Evolutionary conservation across 352 stramenopile genomes (phyloP), one percentile per base, ranked within the genome.

Genomic region (Globisporangium carolinianum): DNA sequence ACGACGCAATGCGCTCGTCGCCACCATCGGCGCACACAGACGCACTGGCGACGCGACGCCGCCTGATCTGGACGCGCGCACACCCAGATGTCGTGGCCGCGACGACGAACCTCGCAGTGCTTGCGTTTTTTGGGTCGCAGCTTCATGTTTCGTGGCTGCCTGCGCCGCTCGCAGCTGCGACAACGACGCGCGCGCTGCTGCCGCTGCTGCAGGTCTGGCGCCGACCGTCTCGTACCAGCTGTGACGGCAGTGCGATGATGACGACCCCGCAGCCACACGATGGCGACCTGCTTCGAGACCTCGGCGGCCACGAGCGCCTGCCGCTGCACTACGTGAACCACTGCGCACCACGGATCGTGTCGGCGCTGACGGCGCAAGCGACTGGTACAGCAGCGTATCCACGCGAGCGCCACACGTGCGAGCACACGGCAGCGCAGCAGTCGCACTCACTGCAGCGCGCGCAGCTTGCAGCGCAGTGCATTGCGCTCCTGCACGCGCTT

Each of bases 171-270:
- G n/a, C n/a, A n/a, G n/a, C n/a, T n/a, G 53, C 35, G 2, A n/a
- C 54, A 14, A 48, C 18, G 12, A 42, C 18, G 18, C 32, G 18
- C 36, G 51, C 47, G 48, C 42, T 57, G 35, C 42, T 62, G 4
- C 43, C 57, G 47, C 9, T 63, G 53, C 49, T 71, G 60, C 36
- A 55, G 6, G 36, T 65, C 49, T 37, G 36, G 36, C 32, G 57
- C 9, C 12, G 36, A 54, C 7, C 55, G 5, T 9, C 5, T 24
- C 12, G n/a, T n/a, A n/a, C n/a, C 45, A 32, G 14, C 3, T 10
- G 32, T 35, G 11, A 9, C 11, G 37, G 5, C 37, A 12, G 2
- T 12, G 10, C n/a, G n/a, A 10, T 32, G 5, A 14, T 14, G 50
- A 15, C 42, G 17, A 37, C 37, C 1, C 1, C 15, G 7, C 38